phyloP scores from a whole-genome alignment of 2,329 filamentous ascomycete species.

The Fusarium nisikadoi region DNA sequence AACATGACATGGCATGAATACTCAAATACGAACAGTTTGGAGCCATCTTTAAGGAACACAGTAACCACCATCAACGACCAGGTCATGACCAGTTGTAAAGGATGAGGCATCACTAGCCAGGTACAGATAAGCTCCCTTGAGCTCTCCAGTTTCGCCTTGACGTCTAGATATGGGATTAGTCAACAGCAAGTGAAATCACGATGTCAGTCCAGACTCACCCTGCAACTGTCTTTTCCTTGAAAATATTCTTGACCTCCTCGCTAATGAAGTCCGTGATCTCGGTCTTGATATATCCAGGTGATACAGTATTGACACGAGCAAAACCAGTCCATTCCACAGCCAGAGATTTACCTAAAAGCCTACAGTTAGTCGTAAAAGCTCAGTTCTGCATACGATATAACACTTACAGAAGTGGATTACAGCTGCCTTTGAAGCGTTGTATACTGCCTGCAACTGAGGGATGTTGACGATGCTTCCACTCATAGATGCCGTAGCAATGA shows the following conservation, averaged over 20 bases:
- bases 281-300: conserved; percentile 80
- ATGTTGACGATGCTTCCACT: conserved; percentile 82
- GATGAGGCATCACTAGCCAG: conserved; percentile 84
- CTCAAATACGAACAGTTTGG: background rate
- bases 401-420: conserved; percentile 66
- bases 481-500: conserved; percentile 83
- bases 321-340: conserved; percentile 83
- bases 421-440: conserved; percentile 78
- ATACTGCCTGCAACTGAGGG: conserved; percentile 78
- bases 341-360: conserved; percentile 69
- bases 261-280: conserved; percentile 75
- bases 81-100: conserved; percentile 80
- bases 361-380: background rate
- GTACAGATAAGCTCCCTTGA: conserved; percentile 86
- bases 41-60: conserved; percentile 55
- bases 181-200: background rate
- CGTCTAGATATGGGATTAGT: conserved; percentile 57
- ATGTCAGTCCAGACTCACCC: conserved; percentile 58
- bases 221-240: conserved; percentile 84
- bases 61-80: conserved; percentile 82
- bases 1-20: background rate
- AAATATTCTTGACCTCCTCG: conserved; percentile 74
- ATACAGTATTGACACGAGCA: conserved; percentile 77
- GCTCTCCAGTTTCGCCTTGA: conserved; percentile 76
- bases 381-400: background rate